These are phyloP conservation scores for Mucor racemosus DNA, from an alignment of 371 early-diverging fungal species.

Conservation along the genomic window DNA sequence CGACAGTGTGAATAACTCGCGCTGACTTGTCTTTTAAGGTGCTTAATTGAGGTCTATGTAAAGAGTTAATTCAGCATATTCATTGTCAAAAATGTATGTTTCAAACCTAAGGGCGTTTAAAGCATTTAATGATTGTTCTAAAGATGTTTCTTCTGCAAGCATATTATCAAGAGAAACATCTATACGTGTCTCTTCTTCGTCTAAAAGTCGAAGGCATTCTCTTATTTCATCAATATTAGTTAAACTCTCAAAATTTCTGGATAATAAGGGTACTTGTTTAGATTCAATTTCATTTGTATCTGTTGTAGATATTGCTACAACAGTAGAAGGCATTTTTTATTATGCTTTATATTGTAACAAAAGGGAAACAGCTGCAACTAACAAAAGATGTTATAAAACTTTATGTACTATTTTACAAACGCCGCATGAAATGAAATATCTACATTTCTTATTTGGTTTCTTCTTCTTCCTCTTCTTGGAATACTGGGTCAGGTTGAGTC, in stretches of 20 bases:
- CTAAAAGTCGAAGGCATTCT: constrained; percentile 64
- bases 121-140: constrained; percentile 31
- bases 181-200: constrained; percentile 69
- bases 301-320: background rate
- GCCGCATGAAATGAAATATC: background rate
- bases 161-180: constrained; percentile 67
- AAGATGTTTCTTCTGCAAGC: constrained; percentile 38
- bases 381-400: too few relatives aligned
- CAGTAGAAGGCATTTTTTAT: constrained; percentile 9
- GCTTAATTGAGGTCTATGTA: constrained; percentile 67
- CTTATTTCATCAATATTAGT: constrained; percentile 71
- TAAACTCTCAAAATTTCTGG: constrained; percentile 34
- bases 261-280: background rate
- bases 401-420: background rate
- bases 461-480: constrained; percentile 68
- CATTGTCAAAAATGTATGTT: background rate
- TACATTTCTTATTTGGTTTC: constrained; percentile 51
- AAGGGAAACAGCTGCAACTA: background rate
- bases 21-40: constrained; percentile 56
- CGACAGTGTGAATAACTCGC: constrained; percentile 63
- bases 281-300: background rate
- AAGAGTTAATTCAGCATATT: background rate
- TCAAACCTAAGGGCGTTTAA: constrained; percentile 58
- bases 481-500: constrained; percentile 83
- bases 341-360: constrained; percentile 2